phyloP scores from a whole-genome alignment of 345 rosid species.

The Eucalyptus rudis region DNA sequence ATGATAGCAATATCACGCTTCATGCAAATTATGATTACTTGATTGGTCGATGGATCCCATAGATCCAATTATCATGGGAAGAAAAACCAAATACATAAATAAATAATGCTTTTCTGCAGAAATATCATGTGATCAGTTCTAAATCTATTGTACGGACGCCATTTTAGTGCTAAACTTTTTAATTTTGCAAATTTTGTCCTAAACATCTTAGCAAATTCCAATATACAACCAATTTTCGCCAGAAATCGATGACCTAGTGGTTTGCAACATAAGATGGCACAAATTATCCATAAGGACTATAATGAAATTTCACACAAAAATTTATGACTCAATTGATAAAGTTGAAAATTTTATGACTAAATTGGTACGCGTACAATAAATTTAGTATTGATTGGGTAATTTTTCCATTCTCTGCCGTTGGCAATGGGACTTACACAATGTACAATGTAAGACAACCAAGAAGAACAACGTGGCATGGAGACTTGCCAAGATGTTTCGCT shows the following conservation, averaged over 20 bases:
- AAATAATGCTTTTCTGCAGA: neutral
- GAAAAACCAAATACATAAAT: neutral
- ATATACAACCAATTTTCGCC: fast-evolving
- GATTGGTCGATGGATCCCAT: neutral
- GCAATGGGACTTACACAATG: neutral
- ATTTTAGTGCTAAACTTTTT: too few species aligned
- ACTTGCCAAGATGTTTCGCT: neutral
- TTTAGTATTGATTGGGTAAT: neutral
- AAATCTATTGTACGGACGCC: too few species aligned
- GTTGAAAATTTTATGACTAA: neutral
- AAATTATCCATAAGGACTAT: too few species aligned
- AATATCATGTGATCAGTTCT: fast-evolving
- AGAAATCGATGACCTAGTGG: fast-evolving
- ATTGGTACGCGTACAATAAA: fast-evolving
- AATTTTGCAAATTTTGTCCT: fast-evolving
- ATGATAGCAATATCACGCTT: neutral
- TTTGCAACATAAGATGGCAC: too few species aligned
- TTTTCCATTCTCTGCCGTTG: neutral
- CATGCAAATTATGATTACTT: neutral
- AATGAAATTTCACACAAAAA: too few species aligned
- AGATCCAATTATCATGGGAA: neutral
- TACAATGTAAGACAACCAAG: too few species aligned
- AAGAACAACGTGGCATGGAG: neutral
- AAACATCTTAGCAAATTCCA: too few species aligned
- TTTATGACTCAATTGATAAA: too few species aligned